Evolutionary conservation across 2,329 filamentous ascomycete species (phyloP).

Genomic region (Phialophora chinensis): DNA sequence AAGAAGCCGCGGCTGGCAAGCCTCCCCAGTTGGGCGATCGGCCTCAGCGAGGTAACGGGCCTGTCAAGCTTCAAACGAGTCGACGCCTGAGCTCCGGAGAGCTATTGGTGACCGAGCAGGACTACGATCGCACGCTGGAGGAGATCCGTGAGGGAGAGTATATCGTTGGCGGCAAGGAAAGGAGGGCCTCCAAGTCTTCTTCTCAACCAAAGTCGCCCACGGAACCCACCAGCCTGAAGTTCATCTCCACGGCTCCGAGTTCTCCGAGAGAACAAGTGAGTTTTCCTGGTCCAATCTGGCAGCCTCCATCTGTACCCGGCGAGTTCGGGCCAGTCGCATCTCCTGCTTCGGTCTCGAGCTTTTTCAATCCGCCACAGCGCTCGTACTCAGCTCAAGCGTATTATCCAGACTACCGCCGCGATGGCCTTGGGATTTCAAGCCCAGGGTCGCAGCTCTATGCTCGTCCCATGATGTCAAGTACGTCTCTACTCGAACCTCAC

Average conservation of each 20-base stretch:
- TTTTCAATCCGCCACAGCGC: slow-evolving; percentile 6
- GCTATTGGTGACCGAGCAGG: slow-evolving; percentile 36
- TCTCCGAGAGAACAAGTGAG: slow-evolving; percentile 17
- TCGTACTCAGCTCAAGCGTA: slow-evolving; percentile 12
- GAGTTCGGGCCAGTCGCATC: slow-evolving; percentile 10
- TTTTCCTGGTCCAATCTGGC: slow-evolving; percentile 18
- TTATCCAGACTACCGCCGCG: slow-evolving; percentile 1
- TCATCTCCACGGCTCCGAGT: slow-evolving; percentile 29
- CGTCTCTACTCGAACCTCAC: slow-evolving; percentile 29
- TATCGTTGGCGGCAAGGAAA: slow-evolving; percentile 37
- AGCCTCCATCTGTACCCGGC: slow-evolving; percentile 19
- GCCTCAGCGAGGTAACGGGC: slow-evolving; percentile 40
- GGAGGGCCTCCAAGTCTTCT: slow-evolving; percentile 21
- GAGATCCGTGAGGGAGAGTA: slow-evolving; percentile 39
- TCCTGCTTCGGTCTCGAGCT: slow-evolving; percentile 5
- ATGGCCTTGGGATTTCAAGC: slow-evolving; percentile 24
- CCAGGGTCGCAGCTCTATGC: slow-evolving; percentile 16
- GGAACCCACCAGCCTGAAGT: slow-evolving; percentile 11
- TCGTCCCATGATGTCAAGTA: slow-evolving; percentile 27
- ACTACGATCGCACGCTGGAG: slow-evolving; percentile 37
- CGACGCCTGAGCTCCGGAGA: slow-evolving; percentile 40
- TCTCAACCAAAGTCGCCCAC: slow-evolving; percentile 16
- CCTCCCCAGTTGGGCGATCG: slow-evolving; percentile 34
- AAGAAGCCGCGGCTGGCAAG: slow-evolving; percentile 33
- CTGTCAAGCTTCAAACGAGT: slow-evolving; percentile 40